Evolutionary conservation across 2,329 filamentous ascomycete genomes (phyloP), one percentile per base, ranked within the genome.

Genomic region (Xylaria sp.): DNA sequence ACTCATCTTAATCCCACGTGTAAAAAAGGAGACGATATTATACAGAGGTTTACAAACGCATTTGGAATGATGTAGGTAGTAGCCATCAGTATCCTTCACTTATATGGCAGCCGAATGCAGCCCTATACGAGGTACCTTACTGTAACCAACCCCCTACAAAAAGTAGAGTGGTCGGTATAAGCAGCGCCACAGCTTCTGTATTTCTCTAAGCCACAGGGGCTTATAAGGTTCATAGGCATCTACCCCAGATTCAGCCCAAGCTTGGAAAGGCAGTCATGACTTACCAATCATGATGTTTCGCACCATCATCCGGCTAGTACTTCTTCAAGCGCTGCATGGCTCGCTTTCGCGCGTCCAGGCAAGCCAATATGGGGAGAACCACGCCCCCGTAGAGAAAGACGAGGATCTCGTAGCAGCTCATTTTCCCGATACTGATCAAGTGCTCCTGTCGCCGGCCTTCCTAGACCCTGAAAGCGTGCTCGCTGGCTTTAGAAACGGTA

Each of bases 401-500:
- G 74, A 75, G 20, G 74, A 76, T 3, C 41, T 76, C 1, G 75
- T 79, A 18, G 75, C 77, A 1, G 67, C 65, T 2, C 78, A 78
- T 70, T 80, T 79, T 60, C 74, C 72, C 3, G 73, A 78, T 65
- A 76, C 77, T 8, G 74, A 76, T 60, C 74, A 77, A 15, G 73
- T 73, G 18, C 69, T 80, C 2, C 63, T 73, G 8, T 78, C 77
- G 0, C 77, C 78, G 1, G 76, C 77, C 18, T 79, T 79, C 64
- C 10, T 71, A 9, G 65, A 69, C n/a, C 76, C 75, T 10, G 63
- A 74, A 10, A 69, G 65, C n/a, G 55, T 76, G 1, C 73, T 71
- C 1, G 72, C 66, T 5, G 73, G 75, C 7, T 79, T 78, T 44
- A 52, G 61, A 8, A 74, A 78, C 51, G 78, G 77, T 10, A 76